Conservation (phyloP, 495 filamentous ascomycete genomes). For the Cladorrhinum samala region DNA sequence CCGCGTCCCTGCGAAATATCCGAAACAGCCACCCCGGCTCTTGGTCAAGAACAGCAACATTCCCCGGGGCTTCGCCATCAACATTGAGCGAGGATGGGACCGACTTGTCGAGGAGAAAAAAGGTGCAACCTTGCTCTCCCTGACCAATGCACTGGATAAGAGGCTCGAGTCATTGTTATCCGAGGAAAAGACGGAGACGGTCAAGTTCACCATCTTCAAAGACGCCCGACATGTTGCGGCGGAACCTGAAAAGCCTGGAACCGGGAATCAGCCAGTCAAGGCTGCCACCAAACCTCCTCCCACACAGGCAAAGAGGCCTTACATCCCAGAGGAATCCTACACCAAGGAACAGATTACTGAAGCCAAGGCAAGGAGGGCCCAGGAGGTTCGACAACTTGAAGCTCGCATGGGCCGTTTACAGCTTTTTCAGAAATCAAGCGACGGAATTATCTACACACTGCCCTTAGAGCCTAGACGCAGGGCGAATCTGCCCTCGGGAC, state of each 20-base stretch:
- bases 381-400: slow-evolving; percentile 69
- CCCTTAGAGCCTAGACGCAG: slow-evolving; percentile 64
- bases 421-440: slow-evolving; percentile 61
- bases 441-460: slow-evolving; percentile 65
- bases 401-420: slow-evolving; percentile 66
- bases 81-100: slow-evolving; percentile 75
- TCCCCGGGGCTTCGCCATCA: slow-evolving; percentile 70
- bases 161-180: slow-evolving; percentile 67
- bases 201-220: slow-evolving; percentile 70
- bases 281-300: slow-evolving; percentile 41
- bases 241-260: neutral
- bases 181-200: slow-evolving; percentile 65
- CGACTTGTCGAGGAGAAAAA: slow-evolving; percentile 52
- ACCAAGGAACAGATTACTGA: slow-evolving; percentile 51
- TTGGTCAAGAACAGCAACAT: slow-evolving; percentile 71
- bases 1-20: slow-evolving; percentile 60
- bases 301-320: slow-evolving; percentile 15
- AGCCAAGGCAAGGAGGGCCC: slow-evolving; percentile 58
- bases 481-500: slow-evolving; percentile 52
- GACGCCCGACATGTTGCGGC: slow-evolving; percentile 37
- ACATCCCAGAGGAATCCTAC: slow-evolving; percentile 39
- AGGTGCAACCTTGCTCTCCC: slow-evolving; percentile 55
- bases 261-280: slow-evolving; percentile 35
- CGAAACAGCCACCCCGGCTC: slow-evolving; percentile 50
- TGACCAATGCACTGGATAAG: slow-evolving; percentile 69